These are phyloP conservation scores for Dothistroma septosporum DNA, from an alignment of 2,329 filamentous ascomycete genomes.

Conservation along the genomic window DNA sequence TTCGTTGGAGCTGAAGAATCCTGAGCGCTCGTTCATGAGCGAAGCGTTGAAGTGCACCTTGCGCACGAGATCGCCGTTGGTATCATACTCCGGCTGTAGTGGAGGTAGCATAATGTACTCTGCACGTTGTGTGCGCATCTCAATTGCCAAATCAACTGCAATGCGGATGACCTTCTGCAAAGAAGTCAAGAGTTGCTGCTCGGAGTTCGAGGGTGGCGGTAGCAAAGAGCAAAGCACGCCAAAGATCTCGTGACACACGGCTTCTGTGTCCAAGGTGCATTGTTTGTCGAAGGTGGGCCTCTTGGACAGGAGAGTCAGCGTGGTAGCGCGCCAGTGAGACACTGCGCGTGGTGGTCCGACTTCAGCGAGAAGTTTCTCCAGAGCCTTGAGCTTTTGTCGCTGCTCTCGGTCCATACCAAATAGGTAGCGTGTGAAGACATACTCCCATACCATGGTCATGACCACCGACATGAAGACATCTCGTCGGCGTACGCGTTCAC, in stretches of 20 bases:
- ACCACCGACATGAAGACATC: slow-evolving; percentile 98
- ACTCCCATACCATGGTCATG: slow-evolving; percentile 99
- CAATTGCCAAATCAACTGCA: slow-evolving; percentile 84
- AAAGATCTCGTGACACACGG: slow-evolving; percentile 88
- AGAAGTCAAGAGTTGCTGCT: slow-evolving; percentile 75
- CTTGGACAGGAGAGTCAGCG: slow-evolving; percentile 79
- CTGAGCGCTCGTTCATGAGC: slow-evolving; percentile 89
- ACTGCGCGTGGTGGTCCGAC: slow-evolving; percentile 86
- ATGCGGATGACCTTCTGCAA: slow-evolving; percentile 82
- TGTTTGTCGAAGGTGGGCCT: slow-evolving; percentile 76
- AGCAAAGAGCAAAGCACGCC: slow-evolving; percentile 78
- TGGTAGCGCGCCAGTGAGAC: slow-evolving; percentile 94
- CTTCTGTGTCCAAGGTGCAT: slow-evolving; percentile 85
- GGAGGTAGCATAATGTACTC: slow-evolving; percentile 99
- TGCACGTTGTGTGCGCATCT: slow-evolving; percentile 94
- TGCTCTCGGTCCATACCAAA: slow-evolving; percentile 99
- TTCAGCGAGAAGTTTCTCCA: slow-evolving; percentile 87
- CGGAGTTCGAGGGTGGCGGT: slow-evolving; percentile 76
- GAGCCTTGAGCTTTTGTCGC: slow-evolving; percentile 90
- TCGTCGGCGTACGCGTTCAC: slow-evolving; percentile 79
- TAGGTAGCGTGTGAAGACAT: slow-evolving; percentile 93
- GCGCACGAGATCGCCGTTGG: slow-evolving; percentile 80
- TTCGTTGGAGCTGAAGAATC: slow-evolving; percentile 66
- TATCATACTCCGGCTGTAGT: slow-evolving; percentile 89
- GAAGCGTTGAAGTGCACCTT: slow-evolving; percentile 89